Percentiles rank a stretch among this genome's conserved stretches.
Evolutionary conservation across 306 rosid species (phyloP).

Genomic region (Canavalia gladiata): DNA sequence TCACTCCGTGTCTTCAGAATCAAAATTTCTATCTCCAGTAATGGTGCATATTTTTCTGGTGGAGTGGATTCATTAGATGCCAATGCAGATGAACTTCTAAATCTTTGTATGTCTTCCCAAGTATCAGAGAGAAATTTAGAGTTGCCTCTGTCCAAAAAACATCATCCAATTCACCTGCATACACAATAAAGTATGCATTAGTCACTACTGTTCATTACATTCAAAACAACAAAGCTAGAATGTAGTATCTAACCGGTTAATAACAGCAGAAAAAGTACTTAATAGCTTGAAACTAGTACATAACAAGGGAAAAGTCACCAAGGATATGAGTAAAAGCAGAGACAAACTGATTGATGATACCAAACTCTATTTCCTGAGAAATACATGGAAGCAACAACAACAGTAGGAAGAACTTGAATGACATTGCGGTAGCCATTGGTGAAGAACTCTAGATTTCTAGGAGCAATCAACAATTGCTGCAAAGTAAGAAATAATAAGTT

Average conservation of each 20-base stretch:
- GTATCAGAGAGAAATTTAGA: slow-evolving; percentile 60
- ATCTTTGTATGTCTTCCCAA: slow-evolving; percentile 65
- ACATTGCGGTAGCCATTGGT: slow-evolving; percentile 91
- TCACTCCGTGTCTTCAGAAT: slow-evolving; percentile 83
- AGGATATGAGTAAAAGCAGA: slow-evolving; percentile 97
- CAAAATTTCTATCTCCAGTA: slow-evolving; percentile 78
- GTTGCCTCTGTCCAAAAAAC: slow-evolving; percentile 66
- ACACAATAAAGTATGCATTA: slow-evolving; percentile 29
- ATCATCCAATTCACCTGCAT: slow-evolving; percentile 93
- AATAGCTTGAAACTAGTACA: slow-evolving; percentile 91
- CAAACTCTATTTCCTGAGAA: slow-evolving; percentile 97
- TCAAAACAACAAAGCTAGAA: slow-evolving; percentile 28
- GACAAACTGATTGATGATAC: slow-evolving; percentile 94
- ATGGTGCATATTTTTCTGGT: slow-evolving; percentile 55
- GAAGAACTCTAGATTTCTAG: slow-evolving; percentile 94
- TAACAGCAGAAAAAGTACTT: slow-evolving; percentile 96
- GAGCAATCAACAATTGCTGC: slow-evolving; percentile 89
- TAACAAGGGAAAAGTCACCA: slow-evolving; percentile 90
- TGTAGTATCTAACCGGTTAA: slow-evolving; percentile 86
- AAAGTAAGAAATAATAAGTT: slow-evolving; percentile 42
- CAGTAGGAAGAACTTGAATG: slow-evolving; percentile 97
- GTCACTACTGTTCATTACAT: slow-evolving; percentile 13
- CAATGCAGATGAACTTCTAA: slow-evolving; percentile 51
- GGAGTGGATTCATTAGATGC: slow-evolving; percentile 82
- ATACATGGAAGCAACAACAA: slow-evolving; percentile 98